Conservation (phyloP, 306 rosid genomes). For the Prunus mira region DNA sequence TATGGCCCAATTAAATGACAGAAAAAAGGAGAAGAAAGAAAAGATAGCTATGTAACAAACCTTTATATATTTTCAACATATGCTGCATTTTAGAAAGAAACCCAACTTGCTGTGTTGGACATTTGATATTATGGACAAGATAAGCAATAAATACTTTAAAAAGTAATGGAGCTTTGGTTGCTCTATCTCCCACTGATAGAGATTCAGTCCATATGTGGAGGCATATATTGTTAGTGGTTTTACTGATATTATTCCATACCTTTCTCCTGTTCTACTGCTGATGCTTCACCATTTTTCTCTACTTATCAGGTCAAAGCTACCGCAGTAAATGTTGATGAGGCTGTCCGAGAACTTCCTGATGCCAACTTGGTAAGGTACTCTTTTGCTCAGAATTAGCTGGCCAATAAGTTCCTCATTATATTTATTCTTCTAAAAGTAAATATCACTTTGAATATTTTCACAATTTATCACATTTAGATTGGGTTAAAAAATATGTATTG, state of each 20-base stretch:
- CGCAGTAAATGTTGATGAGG: slow-evolving; percentile 80
- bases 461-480: background rate
- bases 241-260: background rate
- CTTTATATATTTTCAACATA: background rate
- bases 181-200: background rate
- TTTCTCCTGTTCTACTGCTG: slow-evolving; percentile 3
- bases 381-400: slow-evolving; percentile 29
- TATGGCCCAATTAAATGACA: background rate
- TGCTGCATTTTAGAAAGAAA: background rate
- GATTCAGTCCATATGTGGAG: background rate
- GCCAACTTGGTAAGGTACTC: slow-evolving; percentile 96
- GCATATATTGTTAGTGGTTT: background rate
- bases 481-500: background rate
- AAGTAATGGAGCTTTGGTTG: background rate
- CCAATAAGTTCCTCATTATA: background rate
- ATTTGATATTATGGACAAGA: background rate
- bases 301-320: slow-evolving; percentile 76
- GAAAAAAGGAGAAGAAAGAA: background rate
- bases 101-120: background rate
- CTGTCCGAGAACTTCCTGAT: slow-evolving; percentile 98
- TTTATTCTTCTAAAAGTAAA: background rate
- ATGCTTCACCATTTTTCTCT: slow-evolving; percentile 12
- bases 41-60: background rate
- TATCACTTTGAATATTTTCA: background rate
- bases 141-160: background rate